Percentiles rank a stretch among this genome's conserved stretches.
Evolutionary conservation across 2,329 filamentous ascomycete species (phyloP).

Genomic region (Annulohypoxylon truncatum): DNA sequence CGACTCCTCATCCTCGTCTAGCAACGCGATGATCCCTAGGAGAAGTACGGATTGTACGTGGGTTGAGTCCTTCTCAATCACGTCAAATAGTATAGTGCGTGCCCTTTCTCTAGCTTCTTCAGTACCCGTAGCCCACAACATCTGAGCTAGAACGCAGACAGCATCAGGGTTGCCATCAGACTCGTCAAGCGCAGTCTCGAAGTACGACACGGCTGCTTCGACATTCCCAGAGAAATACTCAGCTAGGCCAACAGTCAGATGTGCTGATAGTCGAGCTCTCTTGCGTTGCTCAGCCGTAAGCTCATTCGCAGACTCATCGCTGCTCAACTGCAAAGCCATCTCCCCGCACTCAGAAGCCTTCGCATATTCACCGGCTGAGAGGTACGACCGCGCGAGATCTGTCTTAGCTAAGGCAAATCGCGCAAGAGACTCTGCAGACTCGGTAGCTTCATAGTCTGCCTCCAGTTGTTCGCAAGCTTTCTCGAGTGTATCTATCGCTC

Average conservation of each 20-base stretch:
- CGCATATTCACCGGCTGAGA: conserved; percentile 74
- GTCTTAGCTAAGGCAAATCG: conserved; percentile 85
- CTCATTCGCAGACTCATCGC: conserved; percentile 75
- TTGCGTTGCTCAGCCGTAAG: conserved; percentile 72
- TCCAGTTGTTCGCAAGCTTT: conserved; percentile 78
- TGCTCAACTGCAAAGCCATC: conserved; percentile 80
- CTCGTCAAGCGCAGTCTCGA: conserved; percentile 82
- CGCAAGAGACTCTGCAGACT: conserved; percentile 78
- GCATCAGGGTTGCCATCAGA: conserved; percentile 82
- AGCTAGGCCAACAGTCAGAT: conserved; percentile 86
- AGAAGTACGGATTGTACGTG: conserved; percentile 85
- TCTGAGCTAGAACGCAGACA: conserved; percentile 87
- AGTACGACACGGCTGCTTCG: conserved; percentile 79
- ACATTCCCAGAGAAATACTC: conserved; percentile 77
- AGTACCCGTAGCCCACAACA: conserved; percentile 90
- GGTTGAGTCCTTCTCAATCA: conserved; percentile 77
- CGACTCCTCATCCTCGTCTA: conserved; percentile 83
- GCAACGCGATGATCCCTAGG: conserved; percentile 83
- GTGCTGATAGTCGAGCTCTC: conserved; percentile 82
- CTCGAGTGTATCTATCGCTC: conserved; percentile 73
- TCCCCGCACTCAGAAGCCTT: conserved; percentile 83
- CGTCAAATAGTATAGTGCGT: conserved; percentile 81
- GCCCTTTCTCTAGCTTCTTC: conserved; percentile 80
- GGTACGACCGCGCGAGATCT: conserved; percentile 85
- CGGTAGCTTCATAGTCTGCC: conserved; percentile 83